phyloP scores from a whole-genome alignment of 352 stramenopile genomes.

The Phytophthora sp. region DNA sequence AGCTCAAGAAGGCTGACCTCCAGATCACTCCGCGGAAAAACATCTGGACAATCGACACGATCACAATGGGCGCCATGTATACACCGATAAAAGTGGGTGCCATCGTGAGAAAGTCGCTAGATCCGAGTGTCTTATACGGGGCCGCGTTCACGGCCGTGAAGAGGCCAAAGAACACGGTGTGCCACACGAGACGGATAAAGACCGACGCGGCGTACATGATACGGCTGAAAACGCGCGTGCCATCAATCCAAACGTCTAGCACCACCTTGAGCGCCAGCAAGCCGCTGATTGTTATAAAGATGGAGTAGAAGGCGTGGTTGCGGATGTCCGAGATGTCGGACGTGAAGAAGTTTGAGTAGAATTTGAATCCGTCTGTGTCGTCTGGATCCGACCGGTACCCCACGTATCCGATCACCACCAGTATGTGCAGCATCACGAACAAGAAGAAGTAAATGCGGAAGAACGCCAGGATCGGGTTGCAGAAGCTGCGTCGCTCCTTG shows the following conservation, averaged over 20 bases:
- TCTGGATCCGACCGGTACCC: constrained; percentile 71
- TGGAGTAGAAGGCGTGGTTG: constrained; percentile 77
- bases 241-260: constrained; percentile 85
- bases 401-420: constrained; percentile 85
- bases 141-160: constrained; percentile 74
- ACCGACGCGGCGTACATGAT: constrained; percentile 65
- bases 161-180: constrained; percentile 80
- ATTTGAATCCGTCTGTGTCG: constrained; percentile 56
- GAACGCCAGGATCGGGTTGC: constrained; percentile 83
- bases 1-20: constrained; percentile 59
- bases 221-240: constrained; percentile 70
- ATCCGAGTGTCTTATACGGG: constrained; percentile 70
- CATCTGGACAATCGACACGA: constrained; percentile 75
- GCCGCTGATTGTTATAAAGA: constrained; percentile 71
- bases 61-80: constrained; percentile 68
- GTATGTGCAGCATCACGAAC: constrained; percentile 79
- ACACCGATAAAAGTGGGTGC: constrained; percentile 53
- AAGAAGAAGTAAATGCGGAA: constrained; percentile 91
- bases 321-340: constrained; percentile 69
- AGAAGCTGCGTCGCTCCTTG: constrained; percentile 83
- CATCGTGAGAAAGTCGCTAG: constrained; percentile 67
- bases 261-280: constrained; percentile 74
- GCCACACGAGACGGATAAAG: constrained; percentile 79
- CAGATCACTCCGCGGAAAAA: constrained; percentile 63
- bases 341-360: constrained; percentile 81